phyloP scores from a whole-genome alignment of 2,329 filamentous ascomycete species.

The Huntiella abstrusa region DNA sequence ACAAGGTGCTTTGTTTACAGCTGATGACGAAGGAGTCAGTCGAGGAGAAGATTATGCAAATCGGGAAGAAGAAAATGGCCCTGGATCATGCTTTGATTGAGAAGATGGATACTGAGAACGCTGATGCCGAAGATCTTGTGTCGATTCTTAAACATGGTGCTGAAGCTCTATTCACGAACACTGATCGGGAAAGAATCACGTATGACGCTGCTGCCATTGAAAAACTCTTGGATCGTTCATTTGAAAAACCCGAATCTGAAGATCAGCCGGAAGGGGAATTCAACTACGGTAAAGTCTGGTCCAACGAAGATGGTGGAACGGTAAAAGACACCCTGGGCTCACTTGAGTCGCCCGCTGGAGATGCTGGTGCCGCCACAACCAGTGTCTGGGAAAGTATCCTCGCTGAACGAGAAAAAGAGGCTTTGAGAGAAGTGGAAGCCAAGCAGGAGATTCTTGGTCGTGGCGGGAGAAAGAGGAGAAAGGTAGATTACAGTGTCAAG shows the following conservation, averaged over 20 bases:
- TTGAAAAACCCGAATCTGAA: conserved; percentile 47
- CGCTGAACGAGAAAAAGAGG: conserved; percentile 60
- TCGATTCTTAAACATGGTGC: conserved; percentile 78
- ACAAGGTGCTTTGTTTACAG: conserved; percentile 90
- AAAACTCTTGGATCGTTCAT: conserved; percentile 70
- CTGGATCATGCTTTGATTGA: conserved; percentile 91
- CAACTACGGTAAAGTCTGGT: conserved; percentile 81
- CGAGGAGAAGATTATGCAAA: conserved; percentile 92
- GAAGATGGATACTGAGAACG: conserved; percentile 68
- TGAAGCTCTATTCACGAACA: conserved; percentile 64
- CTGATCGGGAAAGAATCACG: conserved; percentile 50
- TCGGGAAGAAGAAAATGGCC: conserved; percentile 88
- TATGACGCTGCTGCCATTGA: conserved; percentile 77
- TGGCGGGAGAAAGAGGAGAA: conserved; percentile 54
- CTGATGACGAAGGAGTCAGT: conserved; percentile 75
- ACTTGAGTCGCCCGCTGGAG: conserved; percentile 15
- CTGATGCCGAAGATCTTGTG: conserved; percentile 62
- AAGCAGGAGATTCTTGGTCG: conserved; percentile 58
- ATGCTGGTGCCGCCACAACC: conserved; percentile 31
- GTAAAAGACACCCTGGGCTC: conserved; percentile 35
- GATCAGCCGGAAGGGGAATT: conserved; percentile 38
- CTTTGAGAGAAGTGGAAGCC: conserved; percentile 49
- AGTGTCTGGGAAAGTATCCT: conserved; percentile 77
- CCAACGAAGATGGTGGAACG: conserved; percentile 54
- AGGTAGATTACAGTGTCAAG: conserved; percentile 5